Evolutionary conservation across 441 rosid genomes (phyloP), one percentile per base, ranked within the genome.

Genomic region (Manihot esculenta): DNA sequence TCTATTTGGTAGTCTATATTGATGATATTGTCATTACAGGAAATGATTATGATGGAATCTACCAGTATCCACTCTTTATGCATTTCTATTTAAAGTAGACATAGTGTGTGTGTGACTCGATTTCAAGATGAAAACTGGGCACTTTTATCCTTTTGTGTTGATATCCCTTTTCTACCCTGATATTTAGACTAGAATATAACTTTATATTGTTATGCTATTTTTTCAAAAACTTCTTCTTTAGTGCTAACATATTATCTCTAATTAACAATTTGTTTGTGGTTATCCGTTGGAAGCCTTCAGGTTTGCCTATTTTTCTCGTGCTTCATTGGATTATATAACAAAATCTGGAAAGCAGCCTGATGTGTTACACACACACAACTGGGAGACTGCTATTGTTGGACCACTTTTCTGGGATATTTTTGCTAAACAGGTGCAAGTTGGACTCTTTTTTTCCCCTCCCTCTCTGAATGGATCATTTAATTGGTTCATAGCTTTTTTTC

Each of bases 321-420:
- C 97, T 77, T 85, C 92, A n/a, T 74, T 92, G 88, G 97, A 92
- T 77, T 88, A 83, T 73, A 82, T 92, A 76, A 83, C 85, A 71
- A 89, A 89, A 84, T 84, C 91, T 65, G 92, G 93, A 71, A 92
- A 92, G 84, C 86, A 70, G 80, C 97, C 97, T 68, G 97, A 92
- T 87, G 86, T 92, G 44, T 76, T 92, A 27, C 97, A 92, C 78
- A 83, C 89, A 69, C 97, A 92, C 76, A 79, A 89, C 74, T 89
- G 93, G 91, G 85, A 92, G 87, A 89, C 97, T 80, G 87, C 97
- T 70, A 73, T 92, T 66, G 84, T 88, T 74, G 97, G 92, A 77
- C 95, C 97, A 50, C 83, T 92, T 73, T 92, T 92, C 78, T 92
- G 97, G 97, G 97, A 92, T 81, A 78, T 87, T 64, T 89, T 88